These are phyloP conservation scores for Colletotrichum acutatum DNA, from an alignment of 2,329 filamentous ascomycete species.

Conservation along the genomic window DNA sequence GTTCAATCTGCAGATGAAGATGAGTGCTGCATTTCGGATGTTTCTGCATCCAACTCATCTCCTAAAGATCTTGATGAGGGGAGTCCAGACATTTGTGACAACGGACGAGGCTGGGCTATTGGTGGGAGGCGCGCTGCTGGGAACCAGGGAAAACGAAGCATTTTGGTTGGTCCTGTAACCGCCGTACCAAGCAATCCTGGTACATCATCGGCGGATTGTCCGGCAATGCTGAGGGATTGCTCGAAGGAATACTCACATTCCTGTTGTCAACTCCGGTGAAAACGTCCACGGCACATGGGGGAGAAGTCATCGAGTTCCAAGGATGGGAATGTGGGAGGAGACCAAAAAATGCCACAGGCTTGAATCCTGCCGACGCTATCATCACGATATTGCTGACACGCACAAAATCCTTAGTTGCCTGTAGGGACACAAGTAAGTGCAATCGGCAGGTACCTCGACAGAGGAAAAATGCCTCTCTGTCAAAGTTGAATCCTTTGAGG, in stretches of 20 bases:
- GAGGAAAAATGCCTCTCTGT: too few relatives aligned
- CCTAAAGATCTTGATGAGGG: not conserved
- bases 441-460: too few relatives aligned
- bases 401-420: too few relatives aligned
- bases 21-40: not conserved
- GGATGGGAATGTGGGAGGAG: not conserved
- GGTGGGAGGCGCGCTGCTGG: not conserved
- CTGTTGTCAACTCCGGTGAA: not conserved
- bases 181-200: not conserved
- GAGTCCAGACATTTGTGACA: not conserved
- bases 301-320: not conserved
- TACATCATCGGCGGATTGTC: not conserved
- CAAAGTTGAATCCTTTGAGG: too few relatives aligned
- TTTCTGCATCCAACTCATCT: not conserved
- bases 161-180: constrained; percentile 24
- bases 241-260: not conserved
- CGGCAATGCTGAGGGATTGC: not conserved
- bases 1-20: not conserved
- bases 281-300: not conserved
- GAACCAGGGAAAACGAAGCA: not conserved
- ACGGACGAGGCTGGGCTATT: not conserved
- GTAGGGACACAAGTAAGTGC: too few relatives aligned
- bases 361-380: not conserved
- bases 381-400: not conserved
- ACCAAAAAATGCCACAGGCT: not conserved